Conservation (phyloP, 352 stramenopile species). For the Phytophthora palmivora region DNA sequence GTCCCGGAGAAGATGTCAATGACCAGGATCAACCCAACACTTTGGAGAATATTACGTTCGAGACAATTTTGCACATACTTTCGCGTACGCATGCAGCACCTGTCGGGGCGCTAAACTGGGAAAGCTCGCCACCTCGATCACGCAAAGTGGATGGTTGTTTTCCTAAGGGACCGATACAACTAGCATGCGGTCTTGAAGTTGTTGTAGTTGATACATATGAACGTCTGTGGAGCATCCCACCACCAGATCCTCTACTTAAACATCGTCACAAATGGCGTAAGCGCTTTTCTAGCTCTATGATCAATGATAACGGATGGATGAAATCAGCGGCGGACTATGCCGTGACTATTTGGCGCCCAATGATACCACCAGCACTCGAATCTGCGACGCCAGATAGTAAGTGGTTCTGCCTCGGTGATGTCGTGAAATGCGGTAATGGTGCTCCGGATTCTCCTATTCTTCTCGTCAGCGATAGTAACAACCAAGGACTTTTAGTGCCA, state of each 20-base stretch:
- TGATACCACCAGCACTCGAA: constrained; percentile 51
- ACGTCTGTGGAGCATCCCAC: constrained; percentile 83
- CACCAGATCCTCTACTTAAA: constrained; percentile 76
- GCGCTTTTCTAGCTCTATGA: constrained; percentile 20
- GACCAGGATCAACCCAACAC: constrained; percentile 31
- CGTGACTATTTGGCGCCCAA: constrained; percentile 81
- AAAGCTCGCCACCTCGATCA: constrained; percentile 46
- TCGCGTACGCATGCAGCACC: constrained; percentile 64
- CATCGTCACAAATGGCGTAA: constrained; percentile 88
- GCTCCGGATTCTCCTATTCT: constrained; percentile 62
- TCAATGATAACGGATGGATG: constrained; percentile 38
- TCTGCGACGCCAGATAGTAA: constrained; percentile 26
- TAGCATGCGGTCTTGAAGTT: constrained; percentile 77
- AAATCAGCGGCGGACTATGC: constrained; percentile 58
- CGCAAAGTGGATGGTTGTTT: constrained; percentile 55
- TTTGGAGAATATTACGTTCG: constrained; percentile 73
- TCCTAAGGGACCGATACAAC: constrained; percentile 74
- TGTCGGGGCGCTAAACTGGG: constrained; percentile 48
- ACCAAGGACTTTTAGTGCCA: constrained; percentile 54
- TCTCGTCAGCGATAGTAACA: constrained; percentile 62
- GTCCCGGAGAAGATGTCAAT: constrained; percentile 23
- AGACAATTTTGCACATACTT: constrained; percentile 83
- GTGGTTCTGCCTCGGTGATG: constrained; percentile 81
- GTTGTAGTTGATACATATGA: constrained; percentile 83
- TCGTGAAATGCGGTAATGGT: constrained; percentile 71